phyloP scores from a whole-genome alignment of 345 rosid genomes.

The Hibiscus mutabilis region DNA sequence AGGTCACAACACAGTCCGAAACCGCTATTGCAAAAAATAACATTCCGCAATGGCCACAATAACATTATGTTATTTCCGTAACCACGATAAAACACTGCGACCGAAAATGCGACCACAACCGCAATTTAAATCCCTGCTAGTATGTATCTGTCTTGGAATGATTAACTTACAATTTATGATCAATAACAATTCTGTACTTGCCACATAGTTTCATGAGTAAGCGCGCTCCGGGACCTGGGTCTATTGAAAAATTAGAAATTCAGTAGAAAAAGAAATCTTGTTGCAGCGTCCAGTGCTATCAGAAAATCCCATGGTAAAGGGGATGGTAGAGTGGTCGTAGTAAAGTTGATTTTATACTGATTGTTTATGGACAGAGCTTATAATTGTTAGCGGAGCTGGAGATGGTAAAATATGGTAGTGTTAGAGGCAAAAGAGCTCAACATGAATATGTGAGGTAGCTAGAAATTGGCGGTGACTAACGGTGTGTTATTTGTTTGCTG shows the following conservation, averaged over 20 bases:
- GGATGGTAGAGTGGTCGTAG: background rate
- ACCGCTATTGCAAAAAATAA: too few relatives aligned
- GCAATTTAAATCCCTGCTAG: too few relatives aligned
- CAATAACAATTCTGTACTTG: background rate
- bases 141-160: background rate
- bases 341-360: background rate
- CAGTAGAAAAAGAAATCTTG: background rate
- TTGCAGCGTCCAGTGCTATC: background rate
- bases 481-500: background rate
- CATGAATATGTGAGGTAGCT: background rate
- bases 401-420: background rate
- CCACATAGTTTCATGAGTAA: background rate
- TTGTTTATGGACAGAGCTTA: background rate
- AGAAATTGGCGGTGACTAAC: background rate
- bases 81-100: too few relatives aligned
- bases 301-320: background rate
- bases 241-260: background rate
- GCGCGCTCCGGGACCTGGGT: background rate
- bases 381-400: background rate
- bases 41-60: too few relatives aligned
- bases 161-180: background rate
- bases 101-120: too few relatives aligned
- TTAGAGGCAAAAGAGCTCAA: background rate
- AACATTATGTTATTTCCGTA: too few relatives aligned
- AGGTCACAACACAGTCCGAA: too few relatives aligned